Evolutionary conservation across 345 rosid species (phyloP), one percentile per base, ranked within the genome.

Genomic region (Hypericum androsaemum): DNA sequence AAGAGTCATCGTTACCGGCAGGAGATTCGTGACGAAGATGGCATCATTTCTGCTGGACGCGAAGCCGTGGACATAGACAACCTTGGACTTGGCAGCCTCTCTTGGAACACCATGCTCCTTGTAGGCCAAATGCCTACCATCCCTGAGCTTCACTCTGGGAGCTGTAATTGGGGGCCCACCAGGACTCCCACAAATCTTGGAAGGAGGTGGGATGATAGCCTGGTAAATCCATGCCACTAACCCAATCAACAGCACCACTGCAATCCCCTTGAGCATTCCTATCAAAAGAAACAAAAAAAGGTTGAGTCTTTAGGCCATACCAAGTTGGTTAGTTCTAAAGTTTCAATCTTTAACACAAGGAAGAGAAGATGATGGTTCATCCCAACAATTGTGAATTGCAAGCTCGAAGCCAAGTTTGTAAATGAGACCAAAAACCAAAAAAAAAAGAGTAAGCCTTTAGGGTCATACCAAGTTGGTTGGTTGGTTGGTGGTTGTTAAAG

Each of bases 31-130:
- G 12, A 10, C 22, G 7, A 46, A 13, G 28, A 46, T 14, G 28
- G 50, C 28, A 14, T 46, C 50, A 32, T 13, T 17, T 17, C 28
- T 17, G 50, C 50, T 46, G 50, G 22, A 46, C 28, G 50, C 22
- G 50, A 46, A 46, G 15, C 50, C 50, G 12, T 46, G 50, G 50
- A 46, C 22, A 32, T 13, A 46, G 8, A 46, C 14, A 32, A 46
- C 50, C 28, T 46, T 46, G 50, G 22, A 46, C 50, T 46, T 46
- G 9, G 50, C 50, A 32, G 7, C 22, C 22, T 46, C 22, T 14
- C 22, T 46, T 8, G 50, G 50, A 32, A 46, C 50, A 5, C 22
- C 50, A 32, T 46, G 50, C 50, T 46, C 50, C 50, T 46, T 46
- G 50, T 46, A 46, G 28, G 50, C 50, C 32, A 46, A 32, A 32